A percentile compares a stretch with the other conserved stretches of the same genome.
These are phyloP conservation scores for Uronychia setigera DNA, from an alignment of 73 alveolate genomes.

Conservation along the genomic window DNA sequence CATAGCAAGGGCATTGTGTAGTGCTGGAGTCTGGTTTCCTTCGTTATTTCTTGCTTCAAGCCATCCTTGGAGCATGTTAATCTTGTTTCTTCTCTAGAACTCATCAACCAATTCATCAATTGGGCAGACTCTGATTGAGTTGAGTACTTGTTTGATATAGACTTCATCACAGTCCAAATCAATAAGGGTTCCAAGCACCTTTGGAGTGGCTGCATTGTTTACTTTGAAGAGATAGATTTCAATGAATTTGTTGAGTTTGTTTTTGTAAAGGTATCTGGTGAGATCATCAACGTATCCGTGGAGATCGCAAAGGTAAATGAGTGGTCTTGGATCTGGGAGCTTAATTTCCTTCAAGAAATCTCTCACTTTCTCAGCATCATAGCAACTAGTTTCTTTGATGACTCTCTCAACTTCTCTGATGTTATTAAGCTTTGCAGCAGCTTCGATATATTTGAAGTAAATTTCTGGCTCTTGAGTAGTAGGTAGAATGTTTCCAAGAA, in stretches of 20 bases:
- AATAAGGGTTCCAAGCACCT: constrained; percentile 96
- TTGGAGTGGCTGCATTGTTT: constrained; percentile 97
- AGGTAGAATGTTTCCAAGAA: constrained; percentile 91
- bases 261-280: constrained; percentile 97
- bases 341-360: constrained; percentile 97
- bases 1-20: constrained; percentile 98
- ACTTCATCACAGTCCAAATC: constrained; percentile 98
- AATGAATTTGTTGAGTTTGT: constrained; percentile 96
- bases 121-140: constrained; percentile 94
- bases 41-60: constrained; percentile 99
- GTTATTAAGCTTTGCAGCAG: constrained; percentile 98
- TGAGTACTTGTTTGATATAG: constrained; percentile 90
- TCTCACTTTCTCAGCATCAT: constrained; percentile 96
- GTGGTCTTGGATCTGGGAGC: constrained; percentile 99
- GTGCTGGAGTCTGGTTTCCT: constrained; percentile 97
- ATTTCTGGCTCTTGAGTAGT: constrained; percentile 97
- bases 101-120: constrained; percentile 95
- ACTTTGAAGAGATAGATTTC: constrained; percentile 97
- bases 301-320: constrained; percentile 98
- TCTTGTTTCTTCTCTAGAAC: constrained; percentile 95
- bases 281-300: constrained; percentile 98
- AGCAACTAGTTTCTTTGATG: constrained; percentile 94
- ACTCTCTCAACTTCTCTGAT: constrained; percentile 98
- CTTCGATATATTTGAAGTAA: constrained; percentile 98
- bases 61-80: constrained; percentile 98